A percentile compares a stretch with the other conserved stretches of the same genome.
Evolutionary conservation across 306 rosid genomes (phyloP).

Genomic region (Lathyrus oleraceus): DNA sequence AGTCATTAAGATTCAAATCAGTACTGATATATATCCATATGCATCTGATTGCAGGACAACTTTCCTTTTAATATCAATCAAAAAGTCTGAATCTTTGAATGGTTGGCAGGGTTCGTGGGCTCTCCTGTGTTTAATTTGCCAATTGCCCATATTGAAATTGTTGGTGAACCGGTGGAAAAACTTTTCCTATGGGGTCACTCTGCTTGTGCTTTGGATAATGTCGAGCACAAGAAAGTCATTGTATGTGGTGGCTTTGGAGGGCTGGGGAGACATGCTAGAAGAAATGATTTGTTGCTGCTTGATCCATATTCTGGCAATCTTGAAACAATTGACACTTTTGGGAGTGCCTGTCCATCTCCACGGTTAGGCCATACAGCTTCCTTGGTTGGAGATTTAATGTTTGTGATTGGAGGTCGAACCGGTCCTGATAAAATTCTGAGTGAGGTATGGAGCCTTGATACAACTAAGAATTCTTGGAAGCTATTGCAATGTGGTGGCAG

Average conservation of each 20-base stretch:
- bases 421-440: conserved; percentile 76
- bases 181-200: conserved; percentile 95
- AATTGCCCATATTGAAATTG: conserved; percentile 53
- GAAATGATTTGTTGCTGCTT: conserved; percentile 62
- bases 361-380: conserved; percentile 80
- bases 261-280: conserved; percentile 78
- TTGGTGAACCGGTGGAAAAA: conserved; percentile 67
- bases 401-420: conserved; percentile 84
- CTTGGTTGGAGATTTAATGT: conserved; percentile 61
- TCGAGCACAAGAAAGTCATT: conserved; percentile 41
- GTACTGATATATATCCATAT: conserved; percentile 52
- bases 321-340: conserved; percentile 41
- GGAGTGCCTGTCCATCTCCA: conserved; percentile 56
- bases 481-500: conserved; percentile 52
- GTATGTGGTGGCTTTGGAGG: conserved; percentile 98
- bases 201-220: conserved; percentile 47
- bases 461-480: conserved; percentile 59
- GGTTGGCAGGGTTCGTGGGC: conserved; percentile 78
- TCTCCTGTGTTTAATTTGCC: conserved; percentile 47
- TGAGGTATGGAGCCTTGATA: conserved; percentile 72
- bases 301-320: conserved; percentile 57
- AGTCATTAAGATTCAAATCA: conserved; percentile 39
- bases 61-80: conserved; percentile 66
- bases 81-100: conserved; percentile 83
- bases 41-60: conserved; percentile 74